Evolutionary conservation across 1,284 basidiomycete species (phyloP).

Genomic region (Ceratobasidium sp.): DNA sequence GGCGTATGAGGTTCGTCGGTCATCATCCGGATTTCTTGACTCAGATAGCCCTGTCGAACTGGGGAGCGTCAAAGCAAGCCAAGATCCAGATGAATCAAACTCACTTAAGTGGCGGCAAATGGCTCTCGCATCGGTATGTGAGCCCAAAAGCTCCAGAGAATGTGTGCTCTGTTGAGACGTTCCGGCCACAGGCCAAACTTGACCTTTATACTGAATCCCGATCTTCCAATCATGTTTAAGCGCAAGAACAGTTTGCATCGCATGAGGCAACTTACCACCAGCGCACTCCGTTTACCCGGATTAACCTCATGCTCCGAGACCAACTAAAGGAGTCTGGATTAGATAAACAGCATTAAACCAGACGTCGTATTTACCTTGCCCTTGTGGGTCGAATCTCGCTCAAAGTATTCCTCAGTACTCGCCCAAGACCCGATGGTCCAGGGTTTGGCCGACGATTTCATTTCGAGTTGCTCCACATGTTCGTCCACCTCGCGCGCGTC

Average conservation of each 20-base stretch:
- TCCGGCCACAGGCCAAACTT: not conserved
- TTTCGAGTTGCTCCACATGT: not conserved
- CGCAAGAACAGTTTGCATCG: too few species aligned
- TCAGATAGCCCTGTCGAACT: not conserved
- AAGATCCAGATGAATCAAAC: not conserved
- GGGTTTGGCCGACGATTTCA: not conserved
- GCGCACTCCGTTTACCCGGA: not conserved
- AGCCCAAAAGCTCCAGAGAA: not conserved
- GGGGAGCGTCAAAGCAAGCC: not conserved
- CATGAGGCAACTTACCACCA: constrained; percentile 1
- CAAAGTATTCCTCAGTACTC: not conserved
- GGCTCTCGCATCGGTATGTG: constrained; percentile 9
- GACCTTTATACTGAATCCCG: not conserved
- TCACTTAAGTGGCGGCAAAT: not conserved
- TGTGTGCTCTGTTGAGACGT: not conserved
- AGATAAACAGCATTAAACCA: not conserved
- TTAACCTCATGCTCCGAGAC: not conserved
- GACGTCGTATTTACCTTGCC: not conserved
- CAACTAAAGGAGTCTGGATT: not conserved
- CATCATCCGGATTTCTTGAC: constrained; percentile 9
- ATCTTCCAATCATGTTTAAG: not conserved
- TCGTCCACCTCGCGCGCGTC: not conserved
- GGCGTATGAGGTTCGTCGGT: not conserved
- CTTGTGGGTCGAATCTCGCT: not conserved
- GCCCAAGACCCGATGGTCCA: not conserved